Evolutionary conservation across 2,329 filamentous ascomycete genomes (phyloP).

Genomic region (Cordyceps javanica): DNA sequence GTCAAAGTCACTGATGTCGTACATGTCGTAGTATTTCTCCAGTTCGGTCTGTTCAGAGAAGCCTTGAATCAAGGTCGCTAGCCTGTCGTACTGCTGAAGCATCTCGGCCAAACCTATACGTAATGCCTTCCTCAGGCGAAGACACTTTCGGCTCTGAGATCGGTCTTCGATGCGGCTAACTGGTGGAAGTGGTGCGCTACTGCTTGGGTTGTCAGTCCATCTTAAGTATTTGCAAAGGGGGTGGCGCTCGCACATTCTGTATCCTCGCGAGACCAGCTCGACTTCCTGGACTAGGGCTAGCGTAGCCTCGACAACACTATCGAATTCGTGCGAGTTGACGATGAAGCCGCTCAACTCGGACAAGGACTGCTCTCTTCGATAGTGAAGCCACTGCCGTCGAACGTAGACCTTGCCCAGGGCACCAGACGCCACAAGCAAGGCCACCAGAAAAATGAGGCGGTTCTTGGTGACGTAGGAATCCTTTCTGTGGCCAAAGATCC

Average conservation of each 20-base stretch:
- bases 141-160: constrained; percentile 70
- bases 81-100: constrained; percentile 65
- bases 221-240: neutral
- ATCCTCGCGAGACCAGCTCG: constrained; percentile 88
- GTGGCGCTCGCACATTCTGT: constrained; percentile 59
- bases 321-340: constrained; percentile 70
- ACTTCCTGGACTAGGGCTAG: constrained; percentile 86
- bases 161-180: constrained; percentile 85
- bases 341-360: constrained; percentile 64
- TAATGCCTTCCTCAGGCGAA: constrained; percentile 71
- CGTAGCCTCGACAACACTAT: constrained; percentile 68
- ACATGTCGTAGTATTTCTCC: constrained; percentile 88
- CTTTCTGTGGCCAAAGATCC: constrained; percentile 51
- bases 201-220: constrained; percentile 30
- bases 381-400: constrained; percentile 74
- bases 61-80: constrained; percentile 60
- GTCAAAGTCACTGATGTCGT: constrained; percentile 70
- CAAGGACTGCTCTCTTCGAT: constrained; percentile 68
- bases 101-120: constrained; percentile 62
- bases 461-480: constrained; percentile 48
- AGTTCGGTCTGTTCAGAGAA: constrained; percentile 76
- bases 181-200: constrained; percentile 85
- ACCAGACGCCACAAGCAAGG: constrained; percentile 49
- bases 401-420: constrained; percentile 61
- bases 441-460: constrained; percentile 42